Evolutionary conservation across 1,284 basidiomycete genomes (phyloP).

Genomic region (Pseudomicrostroma phylloplanum): DNA sequence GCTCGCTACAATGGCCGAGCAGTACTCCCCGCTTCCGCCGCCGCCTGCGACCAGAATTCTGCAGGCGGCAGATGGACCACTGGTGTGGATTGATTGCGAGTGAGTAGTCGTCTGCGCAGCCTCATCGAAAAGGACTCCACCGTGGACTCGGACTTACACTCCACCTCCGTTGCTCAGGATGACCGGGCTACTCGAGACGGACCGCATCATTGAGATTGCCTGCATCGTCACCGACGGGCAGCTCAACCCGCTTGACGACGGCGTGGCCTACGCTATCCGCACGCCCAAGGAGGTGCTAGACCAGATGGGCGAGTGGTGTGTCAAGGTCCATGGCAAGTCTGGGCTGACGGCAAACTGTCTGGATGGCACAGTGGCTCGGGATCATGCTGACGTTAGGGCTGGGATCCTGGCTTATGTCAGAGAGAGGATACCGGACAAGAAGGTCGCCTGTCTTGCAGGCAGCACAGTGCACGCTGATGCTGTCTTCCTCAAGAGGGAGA

Average conservation of each 20-base stretch:
- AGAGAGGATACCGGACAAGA: slow-evolving; percentile 53
- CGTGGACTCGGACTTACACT: neutral
- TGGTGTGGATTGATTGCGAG: slow-evolving; percentile 84
- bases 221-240: slow-evolving; percentile 76
- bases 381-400: slow-evolving; percentile 50
- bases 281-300: slow-evolving; percentile 64
- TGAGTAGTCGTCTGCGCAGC: slow-evolving; percentile 19
- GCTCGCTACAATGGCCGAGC: too few species aligned
- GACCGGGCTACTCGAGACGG: slow-evolving; percentile 65
- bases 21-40: slow-evolving; percentile 25
- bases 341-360: slow-evolving; percentile 34
- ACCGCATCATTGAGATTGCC: slow-evolving; percentile 68
- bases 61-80: slow-evolving; percentile 58
- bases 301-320: slow-evolving; percentile 41
- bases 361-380: slow-evolving; percentile 5
- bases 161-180: slow-evolving; percentile 53
- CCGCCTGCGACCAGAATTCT: slow-evolving; percentile 24
- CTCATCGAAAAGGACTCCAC: neutral
- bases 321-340: slow-evolving; percentile 13
- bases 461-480: slow-evolving; percentile 74
- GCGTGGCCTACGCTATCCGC: slow-evolving; percentile 65
- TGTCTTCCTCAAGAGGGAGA: slow-evolving; percentile 64
- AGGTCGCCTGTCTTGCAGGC: slow-evolving; percentile 66
- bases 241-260: slow-evolving; percentile 65
- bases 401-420: slow-evolving; percentile 54